These are phyloP conservation scores for Hericium coralloides DNA, from an alignment of 768 basidiomycete genomes.

Conservation along the genomic window DNA sequence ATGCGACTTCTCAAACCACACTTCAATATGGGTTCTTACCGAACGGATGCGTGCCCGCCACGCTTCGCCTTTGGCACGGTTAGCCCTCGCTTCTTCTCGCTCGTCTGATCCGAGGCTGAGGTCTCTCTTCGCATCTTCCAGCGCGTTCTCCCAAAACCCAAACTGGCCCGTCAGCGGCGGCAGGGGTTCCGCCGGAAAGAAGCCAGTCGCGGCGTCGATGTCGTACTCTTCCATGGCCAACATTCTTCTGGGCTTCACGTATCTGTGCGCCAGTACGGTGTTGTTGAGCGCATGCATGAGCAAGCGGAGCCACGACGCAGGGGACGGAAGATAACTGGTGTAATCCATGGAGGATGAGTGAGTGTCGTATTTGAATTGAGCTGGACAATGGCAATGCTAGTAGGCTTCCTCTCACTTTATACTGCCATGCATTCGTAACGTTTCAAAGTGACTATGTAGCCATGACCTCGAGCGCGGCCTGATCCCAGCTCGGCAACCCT, in stretches of 20 bases:
- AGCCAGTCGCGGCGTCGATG: constrained; percentile 61
- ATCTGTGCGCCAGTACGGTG: constrained; percentile 1
- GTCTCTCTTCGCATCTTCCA: constrained; percentile 41
- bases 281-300: constrained; percentile 8
- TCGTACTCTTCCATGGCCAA: constrained; percentile 32
- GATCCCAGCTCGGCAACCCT: too few relatives aligned
- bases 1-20: neutral
- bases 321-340: neutral
- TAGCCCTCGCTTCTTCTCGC: constrained; percentile 35
- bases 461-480: too few relatives aligned
- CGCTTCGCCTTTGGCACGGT: constrained; percentile 44
- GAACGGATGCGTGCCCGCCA: constrained; percentile 61
- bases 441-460: too few relatives aligned
- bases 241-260: neutral
- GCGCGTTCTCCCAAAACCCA: constrained; percentile 63
- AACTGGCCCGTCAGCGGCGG: constrained; percentile 45
- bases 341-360: neutral
- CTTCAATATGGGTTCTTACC: constrained; percentile 36
- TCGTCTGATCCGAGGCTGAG: constrained; percentile 53
- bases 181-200: constrained; percentile 66
- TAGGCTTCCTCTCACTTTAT: neutral
- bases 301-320: constrained; percentile 8
- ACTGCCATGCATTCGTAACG: neutral
- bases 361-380: neutral
- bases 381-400: too few relatives aligned